Conservation (phyloP, 495 filamentous ascomycete species). For the Diplogelasinospora grovesii region DNA sequence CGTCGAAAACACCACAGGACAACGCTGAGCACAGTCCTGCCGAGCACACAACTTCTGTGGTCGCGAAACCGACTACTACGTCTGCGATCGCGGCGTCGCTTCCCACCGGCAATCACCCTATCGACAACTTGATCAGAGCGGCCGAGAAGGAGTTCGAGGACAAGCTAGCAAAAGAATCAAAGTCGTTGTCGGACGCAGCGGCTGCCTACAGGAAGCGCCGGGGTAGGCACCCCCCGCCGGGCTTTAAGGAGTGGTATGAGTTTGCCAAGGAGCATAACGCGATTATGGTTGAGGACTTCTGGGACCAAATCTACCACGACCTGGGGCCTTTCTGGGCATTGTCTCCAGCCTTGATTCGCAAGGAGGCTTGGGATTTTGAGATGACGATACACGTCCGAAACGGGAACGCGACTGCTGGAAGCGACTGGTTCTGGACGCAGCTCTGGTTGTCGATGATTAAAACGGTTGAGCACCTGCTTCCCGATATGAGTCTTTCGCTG, state of each 20-base stretch:
- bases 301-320: constrained; percentile 66
- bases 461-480: constrained; percentile 52
- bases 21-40: too few species aligned
- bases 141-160: constrained; percentile 36
- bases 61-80: background rate
- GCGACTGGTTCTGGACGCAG: constrained; percentile 57
- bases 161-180: constrained; percentile 34
- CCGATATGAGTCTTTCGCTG: constrained; percentile 66
- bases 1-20: background rate
- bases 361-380: constrained; percentile 46
- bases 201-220: constrained; percentile 54
- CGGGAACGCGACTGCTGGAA: constrained; percentile 47
- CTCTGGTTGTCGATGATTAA: constrained; percentile 54
- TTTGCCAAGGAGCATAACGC: constrained; percentile 55
- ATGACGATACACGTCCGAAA: constrained; percentile 54
- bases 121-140: constrained; percentile 37
- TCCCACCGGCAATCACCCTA: constrained; percentile 33
- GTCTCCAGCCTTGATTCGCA: constrained; percentile 48
- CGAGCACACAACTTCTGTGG: too few species aligned
- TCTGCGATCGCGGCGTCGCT: constrained; percentile 12
- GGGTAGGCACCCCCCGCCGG: constrained; percentile 67
- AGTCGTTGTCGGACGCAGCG: constrained; percentile 52
- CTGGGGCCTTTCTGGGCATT: constrained; percentile 66
- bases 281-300: constrained; percentile 63
- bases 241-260: constrained; percentile 62